Percentiles rank a stretch among this genome's conserved stretches.
Evolutionary conservation across 2,329 filamentous ascomycete species (phyloP).

Genomic region (Colletotrichum trifolii): DNA sequence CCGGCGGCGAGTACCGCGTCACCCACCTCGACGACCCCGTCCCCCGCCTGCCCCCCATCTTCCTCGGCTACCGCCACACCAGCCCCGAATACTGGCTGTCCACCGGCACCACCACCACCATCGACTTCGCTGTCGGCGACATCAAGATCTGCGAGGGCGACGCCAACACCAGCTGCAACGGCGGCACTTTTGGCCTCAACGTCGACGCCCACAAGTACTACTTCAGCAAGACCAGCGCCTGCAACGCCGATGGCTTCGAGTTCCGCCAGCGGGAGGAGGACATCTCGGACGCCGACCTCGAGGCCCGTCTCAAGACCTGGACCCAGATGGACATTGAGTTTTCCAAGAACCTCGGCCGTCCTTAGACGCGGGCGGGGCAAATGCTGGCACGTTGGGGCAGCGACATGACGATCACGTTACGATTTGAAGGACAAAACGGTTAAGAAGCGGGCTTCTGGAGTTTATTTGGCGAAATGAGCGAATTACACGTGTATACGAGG

Average conservation of each 20-base stretch:
- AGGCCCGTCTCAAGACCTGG: constrained; percentile 50
- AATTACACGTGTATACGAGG: too few relatives aligned
- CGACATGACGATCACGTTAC: constrained; percentile 18
- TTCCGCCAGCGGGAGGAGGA: constrained; percentile 31
- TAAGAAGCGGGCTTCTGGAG: constrained; percentile 29
- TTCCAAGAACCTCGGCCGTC: constrained; percentile 1
- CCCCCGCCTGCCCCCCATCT: constrained; percentile 71
- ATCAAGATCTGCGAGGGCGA: constrained; percentile 61
- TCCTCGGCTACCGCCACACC: constrained; percentile 73
- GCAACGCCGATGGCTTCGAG: constrained; percentile 43
- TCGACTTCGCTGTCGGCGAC: constrained; percentile 51
- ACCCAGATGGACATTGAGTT: constrained; percentile 48
- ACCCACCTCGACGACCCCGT: constrained; percentile 77
- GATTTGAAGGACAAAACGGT: constrained; percentile 4
- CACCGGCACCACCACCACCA: constrained; percentile 45
- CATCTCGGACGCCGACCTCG: constrained; percentile 50
- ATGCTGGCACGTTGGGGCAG: neutral
- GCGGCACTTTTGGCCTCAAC: constrained; percentile 57
- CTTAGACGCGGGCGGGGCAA: neutral
- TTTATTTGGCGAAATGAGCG: constrained; percentile 1
- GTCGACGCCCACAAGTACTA: constrained; percentile 60
- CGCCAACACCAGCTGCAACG: constrained; percentile 62
- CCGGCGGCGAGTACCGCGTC: constrained; percentile 68
- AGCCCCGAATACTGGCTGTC: constrained; percentile 76
- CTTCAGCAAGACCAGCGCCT: constrained; percentile 56